Conservation (phyloP, 371 early-diverging fungal genomes). For the Capillidium rhysosporum region DNA sequence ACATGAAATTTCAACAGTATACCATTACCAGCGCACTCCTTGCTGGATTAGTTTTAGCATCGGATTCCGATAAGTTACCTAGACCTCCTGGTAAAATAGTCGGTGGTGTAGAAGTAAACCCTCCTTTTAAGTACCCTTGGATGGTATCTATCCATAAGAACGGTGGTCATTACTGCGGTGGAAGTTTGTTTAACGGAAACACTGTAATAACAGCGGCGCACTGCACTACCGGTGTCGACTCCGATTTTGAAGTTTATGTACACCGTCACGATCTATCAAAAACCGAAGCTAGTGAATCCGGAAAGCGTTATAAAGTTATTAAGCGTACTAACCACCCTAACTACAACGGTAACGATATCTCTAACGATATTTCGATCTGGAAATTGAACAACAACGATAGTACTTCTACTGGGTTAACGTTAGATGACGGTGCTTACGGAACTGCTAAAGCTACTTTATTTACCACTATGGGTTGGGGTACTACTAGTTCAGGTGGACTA, state of each 20-base stretch:
- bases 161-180: constrained; percentile 4
- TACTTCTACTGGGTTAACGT: not conserved
- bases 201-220: constrained; percentile 3
- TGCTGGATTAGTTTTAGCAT: no score
- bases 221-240: not conserved
- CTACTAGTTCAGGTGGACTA: not conserved
- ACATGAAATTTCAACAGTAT: no score
- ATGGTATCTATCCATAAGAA: constrained; percentile 2
- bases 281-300: not conserved
- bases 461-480: constrained; percentile 5
- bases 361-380: constrained; percentile 3
- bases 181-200: not conserved
- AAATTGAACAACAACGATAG: not conserved
- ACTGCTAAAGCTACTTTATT: no score
- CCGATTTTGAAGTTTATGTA: not conserved
- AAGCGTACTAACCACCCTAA: not conserved
- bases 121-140: constrained; percentile 1
- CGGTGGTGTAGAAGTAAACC: constrained; percentile 2
- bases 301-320: not conserved
- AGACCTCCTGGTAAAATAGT: no score
- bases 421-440: not conserved
- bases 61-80: no score
- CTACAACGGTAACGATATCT: not conserved
- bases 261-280: not conserved
- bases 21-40: no score